phyloP scores from a whole-genome alignment of 2,329 filamentous ascomycete genomes.

The Botrytis hyacinthi region DNA sequence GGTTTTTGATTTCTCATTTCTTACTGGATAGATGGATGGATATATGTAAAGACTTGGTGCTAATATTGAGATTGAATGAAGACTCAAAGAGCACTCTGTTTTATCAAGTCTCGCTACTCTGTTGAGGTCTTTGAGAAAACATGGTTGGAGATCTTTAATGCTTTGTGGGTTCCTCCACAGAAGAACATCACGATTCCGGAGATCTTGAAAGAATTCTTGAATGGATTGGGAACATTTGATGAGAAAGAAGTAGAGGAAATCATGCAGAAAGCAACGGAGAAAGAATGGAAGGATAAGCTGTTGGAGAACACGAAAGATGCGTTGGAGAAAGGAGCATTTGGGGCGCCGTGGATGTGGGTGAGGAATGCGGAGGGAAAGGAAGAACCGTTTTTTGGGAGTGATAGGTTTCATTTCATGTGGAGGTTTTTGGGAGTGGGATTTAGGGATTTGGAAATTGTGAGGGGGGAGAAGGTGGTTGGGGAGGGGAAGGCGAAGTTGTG shows the following conservation, averaged over 20 bases:
- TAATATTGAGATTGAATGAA: constrained; percentile 38
- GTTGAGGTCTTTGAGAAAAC: constrained; percentile 49
- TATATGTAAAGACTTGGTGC: not conserved
- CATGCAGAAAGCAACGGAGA: constrained; percentile 49
- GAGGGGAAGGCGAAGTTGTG: constrained; percentile 22
- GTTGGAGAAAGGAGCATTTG: constrained; percentile 67
- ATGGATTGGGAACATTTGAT: constrained; percentile 44
- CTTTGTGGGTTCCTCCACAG: constrained; percentile 61
- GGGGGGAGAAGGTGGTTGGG: constrained; percentile 24
- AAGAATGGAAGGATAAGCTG: constrained; percentile 53
- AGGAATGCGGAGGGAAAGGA: constrained; percentile 54
- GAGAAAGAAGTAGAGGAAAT: constrained; percentile 54
- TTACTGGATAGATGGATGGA: not conserved
- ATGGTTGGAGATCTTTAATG: constrained; percentile 55
- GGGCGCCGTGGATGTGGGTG: constrained; percentile 74
- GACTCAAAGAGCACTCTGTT: constrained; percentile 64
- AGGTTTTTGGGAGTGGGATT: constrained; percentile 61
- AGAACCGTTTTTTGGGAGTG: constrained; percentile 76
- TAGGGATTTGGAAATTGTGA: constrained; percentile 51
- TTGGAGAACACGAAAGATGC: constrained; percentile 59
- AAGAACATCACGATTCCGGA: constrained; percentile 58
- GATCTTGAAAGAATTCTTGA: constrained; percentile 47
- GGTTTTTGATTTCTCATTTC: constrained; percentile 16
- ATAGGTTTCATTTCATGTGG: constrained; percentile 69
- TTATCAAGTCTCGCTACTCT: constrained; percentile 60